Evolutionary conservation across 2,329 filamentous ascomycete genomes (phyloP), one percentile per base, ranked within the genome.

Genomic region (Pestalotiopsis sp.): DNA sequence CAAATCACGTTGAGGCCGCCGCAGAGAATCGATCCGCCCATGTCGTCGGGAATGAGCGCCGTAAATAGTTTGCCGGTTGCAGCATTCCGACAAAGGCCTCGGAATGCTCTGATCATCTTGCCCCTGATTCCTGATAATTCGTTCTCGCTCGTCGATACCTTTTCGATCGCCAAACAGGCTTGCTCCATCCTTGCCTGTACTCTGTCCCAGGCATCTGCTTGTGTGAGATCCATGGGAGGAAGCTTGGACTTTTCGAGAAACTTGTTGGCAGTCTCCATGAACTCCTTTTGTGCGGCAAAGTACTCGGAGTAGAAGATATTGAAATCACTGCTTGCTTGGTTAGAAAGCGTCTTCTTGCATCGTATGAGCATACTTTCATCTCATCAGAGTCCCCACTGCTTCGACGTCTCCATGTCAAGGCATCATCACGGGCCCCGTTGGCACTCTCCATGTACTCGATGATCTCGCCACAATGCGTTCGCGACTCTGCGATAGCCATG

Each of bases 1-100:
- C 67, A 69, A 12, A 67, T 45, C 20, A 70, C 45, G 11, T 67
- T 64, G 3, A 70, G 39, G 20, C 67, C 63, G 41, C 69, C 61
- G 36, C 45, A 61, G 6, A 70, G 39, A 2, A 68, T 38, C 4
- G 62, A 66, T 3, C 66, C 56, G 41, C 20, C 61, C 61, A 27
- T 57, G 67, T 70, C 67, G 31, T 57, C 31, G 6, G 63, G 69
- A 7, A 69, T 61, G 3, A 70, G 39, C 11, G 38, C 36, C 12
- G 58, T 31, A 38, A 67, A 62, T 1, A 64, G 39, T 45, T 63
- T 59, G 65, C 68, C 68, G n/a, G 25, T 58, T 12, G 41, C 65
- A 17, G 65, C 64, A 38, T 69, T 67, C 25, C 45, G 25, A 58
- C 68, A 67, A 7, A 69, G 49, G 6, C 6, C 27, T 14, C 68